Base-by-base conservation (phyloP, 441 rosid species). In the Populus tomentosa region DNA sequence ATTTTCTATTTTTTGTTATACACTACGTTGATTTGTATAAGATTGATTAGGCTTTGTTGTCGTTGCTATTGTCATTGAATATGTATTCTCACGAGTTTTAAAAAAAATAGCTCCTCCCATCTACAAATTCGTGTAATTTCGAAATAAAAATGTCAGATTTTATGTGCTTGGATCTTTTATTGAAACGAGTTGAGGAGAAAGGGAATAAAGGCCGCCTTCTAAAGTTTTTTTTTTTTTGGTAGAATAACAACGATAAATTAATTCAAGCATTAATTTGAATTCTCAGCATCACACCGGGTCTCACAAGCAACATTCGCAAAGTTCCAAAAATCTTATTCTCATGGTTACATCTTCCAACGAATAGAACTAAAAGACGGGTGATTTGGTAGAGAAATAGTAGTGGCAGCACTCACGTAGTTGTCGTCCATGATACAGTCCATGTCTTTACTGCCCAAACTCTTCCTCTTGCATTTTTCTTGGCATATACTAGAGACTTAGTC, bases 351-450 rank as follows among this genome's bases (percentile, higher is more conserved):
- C 63, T 59, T 2, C 23, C 63, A 2, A 59, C 7, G 6, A 26
- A 69, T n/a, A 7, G 71, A 64, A 24, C 21, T 9, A 70, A 77
- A 86, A n/a, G 85, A 88, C 80, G 82, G 78, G 63, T 76, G 87
- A 86, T 83, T 88, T 81, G 83, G 90, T 85, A 78, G 80, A 84
- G 70, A 82, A 82, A 75, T 67, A 79, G 50, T n/a, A 64, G 35
- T 28, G 33, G 68, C 6, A 53, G 73, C 75, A 84, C 70, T 82
- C 70, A 75, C 81, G 85, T 83, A 70, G 73, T 72, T 83, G 83
- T 87, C 88, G 63, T 74, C 77, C 75, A 69, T 79, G 74, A 53
- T 67, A 33, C 26, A 40, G 13, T 14, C 61, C 38, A 9, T 59
- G 71, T 56, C 61, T 16, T 0, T 7, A 33, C 28, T 7, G 2